Evolutionary conservation across 306 rosid genomes (phyloP).

Genomic region (Trichosanthes truncata): DNA sequence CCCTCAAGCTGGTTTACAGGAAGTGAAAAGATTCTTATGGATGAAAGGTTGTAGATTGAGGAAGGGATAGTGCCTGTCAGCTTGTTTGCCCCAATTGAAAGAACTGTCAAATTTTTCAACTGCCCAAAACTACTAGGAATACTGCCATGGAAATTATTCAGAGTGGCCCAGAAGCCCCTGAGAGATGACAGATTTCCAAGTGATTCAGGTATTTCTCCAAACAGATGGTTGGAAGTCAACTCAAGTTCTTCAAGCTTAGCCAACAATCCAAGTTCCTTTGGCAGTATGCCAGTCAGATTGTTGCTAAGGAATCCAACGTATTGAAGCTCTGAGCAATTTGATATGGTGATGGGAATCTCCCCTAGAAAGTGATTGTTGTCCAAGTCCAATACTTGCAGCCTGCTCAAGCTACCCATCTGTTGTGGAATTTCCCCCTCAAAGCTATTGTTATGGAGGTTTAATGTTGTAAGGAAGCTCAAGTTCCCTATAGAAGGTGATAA

Average conservation of each 20-base stretch:
- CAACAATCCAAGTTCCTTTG: not conserved
- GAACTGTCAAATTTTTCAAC: not conserved
- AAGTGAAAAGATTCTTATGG: not conserved
- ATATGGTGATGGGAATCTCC: slow-evolving; percentile 7
- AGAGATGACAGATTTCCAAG: slow-evolving; percentile 20
- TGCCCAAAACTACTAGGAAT: slow-evolving; percentile 20
- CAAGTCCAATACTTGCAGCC: not conserved
- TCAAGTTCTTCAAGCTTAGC: not conserved
- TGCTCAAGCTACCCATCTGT: slow-evolving; percentile 13
- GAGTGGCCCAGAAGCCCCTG: not conserved
- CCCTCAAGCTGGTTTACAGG: slow-evolving; percentile 11
- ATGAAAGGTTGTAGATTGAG: slow-evolving; percentile 21
- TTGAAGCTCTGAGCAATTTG: slow-evolving; percentile 12
- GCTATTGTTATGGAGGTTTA: slow-evolving; percentile 14
- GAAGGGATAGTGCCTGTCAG: slow-evolving; percentile 18
- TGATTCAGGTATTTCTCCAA: slow-evolving; percentile 17
- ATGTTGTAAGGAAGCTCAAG: slow-evolving; percentile 10
- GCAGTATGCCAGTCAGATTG: slow-evolving; percentile 8
- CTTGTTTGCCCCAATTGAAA: not conserved
- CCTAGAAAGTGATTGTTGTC: slow-evolving; percentile 12
- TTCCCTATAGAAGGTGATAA: slow-evolving; percentile 17
- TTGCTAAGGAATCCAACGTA: not conserved
- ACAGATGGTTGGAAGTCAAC: not conserved
- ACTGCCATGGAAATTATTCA: slow-evolving; percentile 13
- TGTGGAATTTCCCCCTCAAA: slow-evolving; percentile 9